phyloP scores from a whole-genome alignment of 305 asterid genomes.

The Petunia hybrid region DNA sequence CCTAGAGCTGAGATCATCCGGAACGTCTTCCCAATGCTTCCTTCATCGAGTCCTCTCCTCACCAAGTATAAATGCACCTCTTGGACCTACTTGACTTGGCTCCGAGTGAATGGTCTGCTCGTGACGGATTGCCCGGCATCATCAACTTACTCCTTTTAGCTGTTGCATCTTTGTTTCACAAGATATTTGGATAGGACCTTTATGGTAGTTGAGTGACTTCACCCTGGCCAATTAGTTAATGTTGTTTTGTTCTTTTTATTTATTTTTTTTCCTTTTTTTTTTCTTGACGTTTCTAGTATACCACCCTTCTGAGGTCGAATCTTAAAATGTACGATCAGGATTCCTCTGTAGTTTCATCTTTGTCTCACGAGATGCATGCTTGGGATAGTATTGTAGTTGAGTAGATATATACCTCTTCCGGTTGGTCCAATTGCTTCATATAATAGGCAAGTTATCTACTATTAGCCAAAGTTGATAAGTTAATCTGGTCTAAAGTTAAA shows the following conservation, averaged over 20 bases:
- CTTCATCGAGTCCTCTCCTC: no score
- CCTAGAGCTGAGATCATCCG: no score
- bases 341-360: neutral
- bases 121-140: no score
- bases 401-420: neutral
- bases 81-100: no score
- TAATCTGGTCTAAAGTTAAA: neutral
- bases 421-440: neutral
- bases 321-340: neutral
- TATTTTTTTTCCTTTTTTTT: no score
- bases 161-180: neutral
- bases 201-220: neutral
- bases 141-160: conserved; percentile 1
- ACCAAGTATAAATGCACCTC: no score
- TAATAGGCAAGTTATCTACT: neutral
- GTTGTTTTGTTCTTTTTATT: neutral
- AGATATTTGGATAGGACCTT: neutral
- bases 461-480: neutral
- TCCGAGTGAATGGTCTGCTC: no score
- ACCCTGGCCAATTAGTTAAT: neutral
- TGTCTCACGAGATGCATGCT: neutral
- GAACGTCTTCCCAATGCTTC: no score
- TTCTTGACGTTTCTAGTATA: neutral
- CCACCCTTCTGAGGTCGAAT: neutral
- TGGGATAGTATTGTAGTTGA: neutral